A percentile compares a stretch with the other conserved stretches of the same genome.
These are phyloP conservation scores for Penicillium paneum DNA, from an alignment of 2,329 filamentous ascomycete species.

Conservation along the genomic window DNA sequence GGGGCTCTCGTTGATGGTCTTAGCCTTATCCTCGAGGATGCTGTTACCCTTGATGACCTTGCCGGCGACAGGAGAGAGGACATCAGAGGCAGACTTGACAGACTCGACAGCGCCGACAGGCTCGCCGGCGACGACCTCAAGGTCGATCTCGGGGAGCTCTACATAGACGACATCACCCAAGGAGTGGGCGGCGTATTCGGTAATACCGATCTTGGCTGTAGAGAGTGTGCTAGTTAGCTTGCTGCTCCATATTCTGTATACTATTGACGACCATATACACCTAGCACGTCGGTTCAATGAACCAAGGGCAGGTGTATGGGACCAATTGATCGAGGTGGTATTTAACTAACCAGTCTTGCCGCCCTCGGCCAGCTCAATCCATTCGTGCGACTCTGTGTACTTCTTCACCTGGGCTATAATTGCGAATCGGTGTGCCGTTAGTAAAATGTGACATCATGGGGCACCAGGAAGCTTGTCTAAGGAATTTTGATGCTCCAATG, in stretches of 20 bases:
- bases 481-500: conserved; percentile 8
- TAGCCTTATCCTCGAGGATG: conserved; percentile 77
- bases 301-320: not conserved
- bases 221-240: conserved; percentile 6
- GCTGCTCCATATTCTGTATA: not conserved
- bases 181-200: conserved; percentile 82
- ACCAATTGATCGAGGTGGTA: not conserved
- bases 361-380: conserved; percentile 84
- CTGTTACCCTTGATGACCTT: conserved; percentile 71
- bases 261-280: not conserved
- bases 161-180: conserved; percentile 97
- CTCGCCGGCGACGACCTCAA: conserved; percentile 71
- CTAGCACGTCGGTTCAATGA: not conserved
- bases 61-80: conserved; percentile 82
- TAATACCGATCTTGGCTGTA: conserved; percentile 72
- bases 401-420: conserved; percentile 58
- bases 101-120: conserved; percentile 93
- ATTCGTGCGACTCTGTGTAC: conserved; percentile 98
- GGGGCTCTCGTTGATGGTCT: conserved; percentile 82
- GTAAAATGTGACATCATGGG: conserved; percentile 14
- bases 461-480: conserved; percentile 1
- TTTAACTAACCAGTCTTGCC: conserved; percentile 63
- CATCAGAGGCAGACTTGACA: conserved; percentile 97
- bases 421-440: conserved; percentile 22
- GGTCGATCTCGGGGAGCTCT: conserved; percentile 74